These are phyloP conservation scores for Boletus rubescentipes DNA, from an alignment of 768 basidiomycete genomes.

Conservation along the genomic window DNA sequence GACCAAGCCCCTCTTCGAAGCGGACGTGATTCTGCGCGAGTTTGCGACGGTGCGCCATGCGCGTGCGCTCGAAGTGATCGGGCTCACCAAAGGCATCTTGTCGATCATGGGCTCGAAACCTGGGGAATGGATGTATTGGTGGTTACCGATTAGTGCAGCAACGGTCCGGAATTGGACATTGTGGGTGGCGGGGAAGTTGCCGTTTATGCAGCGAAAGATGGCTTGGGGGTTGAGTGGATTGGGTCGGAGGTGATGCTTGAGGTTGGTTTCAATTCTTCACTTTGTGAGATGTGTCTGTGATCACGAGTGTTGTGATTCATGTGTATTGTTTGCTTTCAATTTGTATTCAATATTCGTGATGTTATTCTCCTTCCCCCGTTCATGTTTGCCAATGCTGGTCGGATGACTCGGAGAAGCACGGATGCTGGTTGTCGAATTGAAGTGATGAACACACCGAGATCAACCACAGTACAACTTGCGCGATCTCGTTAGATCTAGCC, in stretches of 20 bases:
- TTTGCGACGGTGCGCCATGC: slow-evolving; percentile 38
- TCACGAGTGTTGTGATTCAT: no score
- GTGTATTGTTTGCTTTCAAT: no score
- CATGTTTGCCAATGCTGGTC: no score
- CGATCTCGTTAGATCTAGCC: no score
- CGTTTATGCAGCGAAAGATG: slow-evolving; percentile 14
- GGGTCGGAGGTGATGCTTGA: slow-evolving; percentile 17
- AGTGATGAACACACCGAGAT: no score
- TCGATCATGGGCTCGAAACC: slow-evolving; percentile 21
- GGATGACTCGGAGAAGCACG: no score
- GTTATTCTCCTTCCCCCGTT: no score
- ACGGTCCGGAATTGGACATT: slow-evolving; percentile 31
- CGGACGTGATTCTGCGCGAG: slow-evolving; percentile 35
- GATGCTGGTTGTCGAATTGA: no score
- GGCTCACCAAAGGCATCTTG: slow-evolving; percentile 38
- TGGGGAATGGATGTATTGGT: slow-evolving; percentile 16
- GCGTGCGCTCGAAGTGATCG: slow-evolving; percentile 43
- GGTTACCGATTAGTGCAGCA: slow-evolving; percentile 28
- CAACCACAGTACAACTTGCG: no score
- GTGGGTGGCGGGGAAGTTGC: slow-evolving; percentile 21
- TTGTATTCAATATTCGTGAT: no score
- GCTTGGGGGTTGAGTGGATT: slow-evolving; percentile 30
- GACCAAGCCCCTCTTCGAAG: slow-evolving; percentile 8
- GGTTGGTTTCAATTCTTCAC: no score
- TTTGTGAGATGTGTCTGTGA: no score